Evolutionary conservation across 345 rosid genomes (phyloP).

Genomic region (Lagerstroemia speciosa): DNA sequence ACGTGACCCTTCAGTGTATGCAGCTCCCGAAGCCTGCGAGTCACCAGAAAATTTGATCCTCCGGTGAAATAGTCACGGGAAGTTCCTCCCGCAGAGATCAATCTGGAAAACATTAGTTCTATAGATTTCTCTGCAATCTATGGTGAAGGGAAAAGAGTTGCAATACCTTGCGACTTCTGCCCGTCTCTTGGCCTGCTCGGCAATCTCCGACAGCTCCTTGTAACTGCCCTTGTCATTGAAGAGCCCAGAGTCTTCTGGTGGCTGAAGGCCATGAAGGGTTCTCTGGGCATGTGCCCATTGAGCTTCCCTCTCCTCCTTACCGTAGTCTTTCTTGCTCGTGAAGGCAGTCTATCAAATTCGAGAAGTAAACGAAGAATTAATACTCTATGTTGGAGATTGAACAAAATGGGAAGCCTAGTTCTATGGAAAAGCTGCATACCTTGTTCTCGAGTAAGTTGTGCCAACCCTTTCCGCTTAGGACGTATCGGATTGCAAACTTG

Average conservation of each 20-base stretch:
- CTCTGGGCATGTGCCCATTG: slow-evolving; percentile 89
- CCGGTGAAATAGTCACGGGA: not conserved
- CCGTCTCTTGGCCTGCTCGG: slow-evolving; percentile 82
- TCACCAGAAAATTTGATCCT: not conserved
- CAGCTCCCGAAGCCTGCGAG: slow-evolving; percentile 65
- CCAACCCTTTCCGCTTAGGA: slow-evolving; percentile 82
- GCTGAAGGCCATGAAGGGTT: slow-evolving; percentile 74
- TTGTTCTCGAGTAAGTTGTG: slow-evolving; percentile 58
- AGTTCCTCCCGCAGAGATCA: not conserved
- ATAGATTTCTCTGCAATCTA: no score
- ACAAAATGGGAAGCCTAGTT: not conserved
- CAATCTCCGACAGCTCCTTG: slow-evolving; percentile 69
- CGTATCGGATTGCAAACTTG: slow-evolving; percentile 72
- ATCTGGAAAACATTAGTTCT: not conserved
- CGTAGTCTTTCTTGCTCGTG: slow-evolving; percentile 82
- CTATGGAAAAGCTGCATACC: slow-evolving; percentile 24
- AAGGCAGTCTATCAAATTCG: slow-evolving; percentile 54
- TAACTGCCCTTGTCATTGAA: slow-evolving; percentile 53
- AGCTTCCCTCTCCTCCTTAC: slow-evolving; percentile 81
- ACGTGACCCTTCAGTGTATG: slow-evolving; percentile 83
- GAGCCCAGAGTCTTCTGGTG: slow-evolving; percentile 34
- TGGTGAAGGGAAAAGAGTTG: not conserved
- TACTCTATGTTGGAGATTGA: not conserved
- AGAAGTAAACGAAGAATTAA: not conserved
- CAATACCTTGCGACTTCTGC: slow-evolving; percentile 80